Base-by-base conservation (phyloP, 1,284 basidiomycete species). In the Trichosporon sp. region DNA sequence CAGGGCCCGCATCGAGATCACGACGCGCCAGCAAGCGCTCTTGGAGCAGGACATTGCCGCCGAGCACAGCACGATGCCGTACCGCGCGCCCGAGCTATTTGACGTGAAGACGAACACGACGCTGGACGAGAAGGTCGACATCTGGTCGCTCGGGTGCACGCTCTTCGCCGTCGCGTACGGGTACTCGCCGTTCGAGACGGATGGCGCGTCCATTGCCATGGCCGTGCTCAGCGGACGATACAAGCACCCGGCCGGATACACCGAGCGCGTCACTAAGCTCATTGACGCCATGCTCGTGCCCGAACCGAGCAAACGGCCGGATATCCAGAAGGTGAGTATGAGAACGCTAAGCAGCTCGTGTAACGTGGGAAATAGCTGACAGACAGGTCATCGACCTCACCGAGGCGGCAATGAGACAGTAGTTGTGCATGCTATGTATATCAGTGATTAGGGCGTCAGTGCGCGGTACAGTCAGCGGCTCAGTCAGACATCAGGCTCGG, bases 41-140 rank as follows among this genome's bases (percentile, higher is more conserved):
- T 79, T 91, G 21, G 93, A 96, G 70, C 74, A 94, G 89, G 95
- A 98, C 81, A 90, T 96, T 75, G 95, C 95, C 1, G 93, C 92
- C 21, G 95, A 97, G 82, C 94, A 96, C 83, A 94, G 92, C 75
- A 94, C 94, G 12, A 97, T 98, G 94, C 92, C 95, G 0, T 98
- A 96, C 78, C 90, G 95, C 56, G 94, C 95, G 2, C 95, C 95
- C 0, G 95, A 98, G 79, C 86, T 98, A 10, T 97, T 97, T 79
- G 95, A 98, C 77, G 94, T 96, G 70, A 96, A 96, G 82, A 97
- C 94, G 1, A 92, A 92, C 54, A 85, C 88, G 61, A 89, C 86
- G 1, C 85, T 98, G n/a, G 92, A 95, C 77, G 95, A 97, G 84
- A 93, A 93, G 78, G 94, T 96, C 14, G 95, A 98, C 81, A 94